phyloP scores from a whole-genome alignment of 108 stramenopile genomes.

The Skeletonema marinoi region DNA sequence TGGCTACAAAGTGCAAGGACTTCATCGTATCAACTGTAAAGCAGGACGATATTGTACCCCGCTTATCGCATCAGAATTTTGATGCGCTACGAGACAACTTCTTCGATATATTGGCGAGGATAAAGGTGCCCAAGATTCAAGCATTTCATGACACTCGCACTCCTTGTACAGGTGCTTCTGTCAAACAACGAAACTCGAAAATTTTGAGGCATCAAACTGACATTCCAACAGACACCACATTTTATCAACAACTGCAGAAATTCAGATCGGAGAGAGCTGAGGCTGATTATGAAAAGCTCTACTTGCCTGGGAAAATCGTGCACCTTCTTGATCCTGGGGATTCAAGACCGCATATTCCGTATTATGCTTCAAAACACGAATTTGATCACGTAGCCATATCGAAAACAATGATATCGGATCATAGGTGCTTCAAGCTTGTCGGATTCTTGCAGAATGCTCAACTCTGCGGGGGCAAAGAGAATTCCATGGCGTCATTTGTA shows the following conservation, averaged over 20 bases:
- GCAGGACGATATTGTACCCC: constrained; percentile 59
- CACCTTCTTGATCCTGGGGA: constrained; percentile 43
- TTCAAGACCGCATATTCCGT: constrained; percentile 37
- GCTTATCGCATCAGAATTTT: constrained; percentile 47
- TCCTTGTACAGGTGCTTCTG: not conserved
- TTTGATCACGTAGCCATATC: constrained; percentile 18
- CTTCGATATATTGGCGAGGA: constrained; percentile 29
- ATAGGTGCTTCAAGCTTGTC: not conserved
- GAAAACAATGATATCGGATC: not conserved
- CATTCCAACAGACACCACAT: constrained; percentile 10
- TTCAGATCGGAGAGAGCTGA: constrained; percentile 7
- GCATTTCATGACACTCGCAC: constrained; percentile 13
- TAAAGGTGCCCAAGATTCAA: constrained; percentile 46
- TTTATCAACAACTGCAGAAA: constrained; percentile 11
- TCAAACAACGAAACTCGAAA: constrained; percentile 10
- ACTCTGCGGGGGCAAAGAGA: not conserved
- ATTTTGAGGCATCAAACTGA: not conserved
- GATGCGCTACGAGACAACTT: constrained; percentile 35
- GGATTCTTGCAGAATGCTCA: not conserved
- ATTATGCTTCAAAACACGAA: constrained; percentile 43
- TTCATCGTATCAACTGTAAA: constrained; percentile 49
- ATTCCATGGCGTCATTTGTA: not conserved
- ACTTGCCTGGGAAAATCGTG: constrained; percentile 37
- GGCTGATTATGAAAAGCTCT: constrained; percentile 5
- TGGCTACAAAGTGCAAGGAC: constrained; percentile 9